Evolutionary conservation across 2,329 filamentous ascomycete genomes (phyloP).

Genomic region (Nemania sp.): DNA sequence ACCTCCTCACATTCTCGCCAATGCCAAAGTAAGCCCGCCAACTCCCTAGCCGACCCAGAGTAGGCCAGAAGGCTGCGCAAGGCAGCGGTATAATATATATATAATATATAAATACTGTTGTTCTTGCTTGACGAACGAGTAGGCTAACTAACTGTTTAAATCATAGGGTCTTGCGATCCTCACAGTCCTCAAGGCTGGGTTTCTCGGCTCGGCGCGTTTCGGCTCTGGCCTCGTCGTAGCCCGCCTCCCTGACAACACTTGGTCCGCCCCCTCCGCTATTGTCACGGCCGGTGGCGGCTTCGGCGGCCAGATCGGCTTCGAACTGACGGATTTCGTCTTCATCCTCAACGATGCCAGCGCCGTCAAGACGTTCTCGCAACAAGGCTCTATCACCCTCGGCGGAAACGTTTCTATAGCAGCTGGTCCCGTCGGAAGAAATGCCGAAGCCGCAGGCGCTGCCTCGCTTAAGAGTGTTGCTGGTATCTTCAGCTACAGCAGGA

Average conservation of each 20-base stretch:
- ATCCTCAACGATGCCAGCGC: constrained; percentile 93
- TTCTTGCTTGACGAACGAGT: neutral
- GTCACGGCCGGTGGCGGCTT: constrained; percentile 84
- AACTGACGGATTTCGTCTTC: constrained; percentile 95
- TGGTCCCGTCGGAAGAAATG: constrained; percentile 92
- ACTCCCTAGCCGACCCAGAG: neutral
- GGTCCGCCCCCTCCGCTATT: constrained; percentile 86
- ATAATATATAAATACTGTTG: too few species aligned
- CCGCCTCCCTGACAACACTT: constrained; percentile 79
- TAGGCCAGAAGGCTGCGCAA: neutral
- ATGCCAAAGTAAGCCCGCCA: constrained; percentile 78
- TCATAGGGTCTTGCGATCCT: constrained; percentile 81
- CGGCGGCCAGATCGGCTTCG: constrained; percentile 87
- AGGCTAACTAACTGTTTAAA: constrained; percentile 21
- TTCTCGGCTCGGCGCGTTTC: constrained; percentile 84
- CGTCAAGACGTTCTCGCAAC: constrained; percentile 93
- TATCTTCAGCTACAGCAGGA: constrained; percentile 97
- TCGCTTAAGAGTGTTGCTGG: constrained; percentile 90
- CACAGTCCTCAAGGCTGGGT: constrained; percentile 88
- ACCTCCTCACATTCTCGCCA: constrained; percentile 86
- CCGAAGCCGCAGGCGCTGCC: constrained; percentile 93
- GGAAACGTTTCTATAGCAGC: constrained; percentile 97
- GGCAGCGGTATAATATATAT: neutral
- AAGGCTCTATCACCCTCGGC: constrained; percentile 89
- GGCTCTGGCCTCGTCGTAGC: constrained; percentile 86